Evolutionary conservation across 1,284 basidiomycete species (phyloP), one percentile per base, ranked within the genome.

Genomic region (Fomes fomentarius): DNA sequence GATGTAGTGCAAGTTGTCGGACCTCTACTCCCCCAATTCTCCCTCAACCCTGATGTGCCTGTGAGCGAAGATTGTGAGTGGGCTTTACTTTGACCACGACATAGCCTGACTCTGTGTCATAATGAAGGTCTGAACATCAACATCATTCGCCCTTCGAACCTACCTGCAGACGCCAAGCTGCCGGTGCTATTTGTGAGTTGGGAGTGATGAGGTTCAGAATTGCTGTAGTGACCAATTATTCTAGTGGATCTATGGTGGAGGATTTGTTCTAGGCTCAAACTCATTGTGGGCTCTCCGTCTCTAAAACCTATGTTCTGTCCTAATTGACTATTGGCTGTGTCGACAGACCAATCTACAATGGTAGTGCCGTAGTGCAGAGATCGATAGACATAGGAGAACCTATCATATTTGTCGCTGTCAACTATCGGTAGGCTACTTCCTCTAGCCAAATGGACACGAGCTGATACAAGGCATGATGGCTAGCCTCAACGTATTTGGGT

Each of bases 111-210:
- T 12, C 28, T 12, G 28, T 30, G 28, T 30, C n/a, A n/a, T n/a
- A n/a, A 12, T 12, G 28, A 26, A 79, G 84, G 85, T 63, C 68
- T 87, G 35, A 78, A 75, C 1, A 61, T 86, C 56, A 86, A 87
- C 63, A 76, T 87, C 5, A 71, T 81, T 49, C 77, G 74, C 26
- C 79, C 83, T 12, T 66, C 74, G 1, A 68, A 64, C 21, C 68
- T 74, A 1, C 70, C 67, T 1, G 47, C 74, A 1, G 62, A 57
- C 0, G 74, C 73, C 1, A 78, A 78, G 42, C 68, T 84, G 15
- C 84, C 85, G 0, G 80, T 87, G 4, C 71, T 83, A 7, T 74
- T 76, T 28, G 82, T 83, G 63, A 51, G 76, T 46, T 2, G n/a
- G n/a, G n/a, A n/a, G n/a, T n/a, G n/a, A n/a, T n/a, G n/a, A n/a